phyloP scores from a whole-genome alignment of 805 yeast species.

The Candida manassasensis region DNA sequence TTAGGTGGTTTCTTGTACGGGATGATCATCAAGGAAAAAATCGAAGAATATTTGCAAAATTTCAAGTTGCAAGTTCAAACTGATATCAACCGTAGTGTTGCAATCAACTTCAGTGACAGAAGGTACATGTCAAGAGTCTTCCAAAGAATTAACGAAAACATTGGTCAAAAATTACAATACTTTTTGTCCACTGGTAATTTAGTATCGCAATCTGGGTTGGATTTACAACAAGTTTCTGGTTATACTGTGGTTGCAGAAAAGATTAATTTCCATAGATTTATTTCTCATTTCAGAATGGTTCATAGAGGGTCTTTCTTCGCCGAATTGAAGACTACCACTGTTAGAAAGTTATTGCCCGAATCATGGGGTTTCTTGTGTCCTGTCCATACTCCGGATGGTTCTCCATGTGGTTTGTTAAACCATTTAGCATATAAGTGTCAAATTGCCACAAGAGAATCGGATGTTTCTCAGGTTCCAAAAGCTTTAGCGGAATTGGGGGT shows the following conservation, averaged over 20 bases:
- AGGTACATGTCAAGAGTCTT: constrained; percentile 80
- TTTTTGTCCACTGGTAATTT: constrained; percentile 95
- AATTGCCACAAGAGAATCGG: constrained; percentile 72
- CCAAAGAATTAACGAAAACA: constrained; percentile 79
- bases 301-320: constrained; percentile 99
- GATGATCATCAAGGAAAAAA: constrained; percentile 93
- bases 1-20: constrained; percentile 96
- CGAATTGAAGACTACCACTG: constrained; percentile 94
- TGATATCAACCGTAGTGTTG: constrained; percentile 74
- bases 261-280: constrained; percentile 93
- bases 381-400: constrained; percentile 99
- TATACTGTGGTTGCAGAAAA: constrained; percentile 98
- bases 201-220: constrained; percentile 95
- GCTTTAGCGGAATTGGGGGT: constrained; percentile 73
- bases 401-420: constrained; percentile 96
- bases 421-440: constrained; percentile 95
- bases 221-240: constrained; percentile 96
- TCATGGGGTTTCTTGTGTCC: constrained; percentile 99
- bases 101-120: constrained; percentile 78
- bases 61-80: constrained; percentile 70
- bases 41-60: constrained; percentile 82
- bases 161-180: constrained; percentile 91
- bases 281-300: constrained; percentile 98
- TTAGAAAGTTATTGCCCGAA: constrained; percentile 92
- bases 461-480: constrained; percentile 66